phyloP scores from a whole-genome alignment of 352 stramenopile genomes.

The Phytophthora europaea region DNA sequence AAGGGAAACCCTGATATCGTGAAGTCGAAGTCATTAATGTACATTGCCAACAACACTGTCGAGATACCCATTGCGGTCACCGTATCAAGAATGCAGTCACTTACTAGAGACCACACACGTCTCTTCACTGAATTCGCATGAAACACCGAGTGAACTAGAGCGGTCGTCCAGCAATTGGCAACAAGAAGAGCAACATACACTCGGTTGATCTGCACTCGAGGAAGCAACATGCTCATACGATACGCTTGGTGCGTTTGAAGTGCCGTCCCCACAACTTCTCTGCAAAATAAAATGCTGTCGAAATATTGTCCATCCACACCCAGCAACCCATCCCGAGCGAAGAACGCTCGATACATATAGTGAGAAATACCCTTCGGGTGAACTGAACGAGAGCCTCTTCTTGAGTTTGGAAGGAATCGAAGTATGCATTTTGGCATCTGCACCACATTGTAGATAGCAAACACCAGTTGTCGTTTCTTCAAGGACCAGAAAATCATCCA shows the following conservation, averaged over 20 bases:
- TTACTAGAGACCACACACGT: slow-evolving; percentile 33
- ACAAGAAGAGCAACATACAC: slow-evolving; percentile 31
- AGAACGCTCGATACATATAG: slow-evolving; percentile 16
- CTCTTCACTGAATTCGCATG: slow-evolving; percentile 10
- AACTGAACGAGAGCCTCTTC: neutral
- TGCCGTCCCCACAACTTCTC: slow-evolving; percentile 30
- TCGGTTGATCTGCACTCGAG: slow-evolving; percentile 32
- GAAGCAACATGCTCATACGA: slow-evolving; percentile 31
- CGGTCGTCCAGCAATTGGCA: slow-evolving; percentile 37
- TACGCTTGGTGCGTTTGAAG: slow-evolving; percentile 39
- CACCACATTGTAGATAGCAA: slow-evolving; percentile 23
- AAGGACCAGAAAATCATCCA: slow-evolving; percentile 38
- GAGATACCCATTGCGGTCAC: slow-evolving; percentile 41
- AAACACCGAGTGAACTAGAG: slow-evolving; percentile 31
- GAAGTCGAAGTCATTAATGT: slow-evolving; percentile 13
- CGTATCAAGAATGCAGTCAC: slow-evolving; percentile 42
- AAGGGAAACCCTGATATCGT: slow-evolving; percentile 8
- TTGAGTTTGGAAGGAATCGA: neutral
- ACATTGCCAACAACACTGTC: slow-evolving; percentile 17
- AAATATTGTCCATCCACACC: slow-evolving; percentile 39
- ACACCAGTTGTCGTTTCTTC: slow-evolving; percentile 28
- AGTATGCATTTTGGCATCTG: neutral
- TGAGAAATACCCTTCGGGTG: neutral
- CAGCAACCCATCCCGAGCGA: slow-evolving; percentile 20
- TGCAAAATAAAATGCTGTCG: slow-evolving; percentile 27